These are phyloP conservation scores for Sporothrix pseudoabietina DNA, from an alignment of 2,329 filamentous ascomycete species.

Conservation along the genomic window DNA sequence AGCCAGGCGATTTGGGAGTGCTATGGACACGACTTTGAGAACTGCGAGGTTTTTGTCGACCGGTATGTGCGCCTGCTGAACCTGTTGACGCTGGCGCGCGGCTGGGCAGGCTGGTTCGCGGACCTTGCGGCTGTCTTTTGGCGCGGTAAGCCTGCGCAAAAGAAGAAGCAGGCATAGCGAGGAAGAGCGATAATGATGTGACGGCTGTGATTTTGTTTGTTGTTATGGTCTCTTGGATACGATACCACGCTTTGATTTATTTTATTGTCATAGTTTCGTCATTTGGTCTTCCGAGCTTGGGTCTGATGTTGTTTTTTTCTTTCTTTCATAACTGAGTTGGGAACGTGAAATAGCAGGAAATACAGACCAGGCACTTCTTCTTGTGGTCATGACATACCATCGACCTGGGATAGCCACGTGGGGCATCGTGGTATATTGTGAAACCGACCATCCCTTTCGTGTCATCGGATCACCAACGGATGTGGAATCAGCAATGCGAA, in stretches of 20 bases:
- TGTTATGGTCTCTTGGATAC: conserved; percentile 1
- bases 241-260: conserved; percentile 14
- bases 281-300: not conserved
- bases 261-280: not conserved
- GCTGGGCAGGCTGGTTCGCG: conserved; percentile 55
- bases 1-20: conserved; percentile 60
- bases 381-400: not conserved
- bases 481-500: conserved; percentile 8
- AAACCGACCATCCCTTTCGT: not conserved
- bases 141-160: not conserved
- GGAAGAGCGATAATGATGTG: not conserved
- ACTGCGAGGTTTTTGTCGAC: conserved; percentile 58
- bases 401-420: not conserved
- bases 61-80: conserved; percentile 59
- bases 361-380: not conserved
- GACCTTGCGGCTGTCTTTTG: conserved; percentile 40
- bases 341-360: not conserved
- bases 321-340: not conserved
- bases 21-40: conserved; percentile 60
- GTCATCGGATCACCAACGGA: not conserved
- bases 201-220: not conserved
- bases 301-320: not conserved
- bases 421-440: conserved; percentile 20
- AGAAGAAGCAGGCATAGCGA: conserved; percentile 8
- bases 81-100: conserved; percentile 50